A percentile compares a stretch with the other conserved stretches of the same genome.
Conservation (phyloP, 2,329 filamentous ascomycete genomes). For the Mycocentrospora acerina region DNA sequence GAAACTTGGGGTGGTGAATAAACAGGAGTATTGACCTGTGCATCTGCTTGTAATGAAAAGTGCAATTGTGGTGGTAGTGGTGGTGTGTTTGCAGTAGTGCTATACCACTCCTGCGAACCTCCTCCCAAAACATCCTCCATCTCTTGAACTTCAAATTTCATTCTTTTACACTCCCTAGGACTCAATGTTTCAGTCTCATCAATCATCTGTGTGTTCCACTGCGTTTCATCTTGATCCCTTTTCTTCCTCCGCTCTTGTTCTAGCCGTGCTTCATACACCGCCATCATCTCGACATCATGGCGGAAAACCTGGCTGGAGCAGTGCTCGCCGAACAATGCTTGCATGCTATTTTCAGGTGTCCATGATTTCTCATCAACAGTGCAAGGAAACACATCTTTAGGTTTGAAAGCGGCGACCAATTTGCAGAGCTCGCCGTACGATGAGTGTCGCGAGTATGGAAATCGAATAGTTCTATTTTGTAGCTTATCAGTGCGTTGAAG, state of each 20-base stretch:
- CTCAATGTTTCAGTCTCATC: constrained; percentile 2
- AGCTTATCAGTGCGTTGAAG: background rate
- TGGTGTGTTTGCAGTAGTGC: no score
- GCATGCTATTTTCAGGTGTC: constrained; percentile 64
- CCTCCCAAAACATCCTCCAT: no score
- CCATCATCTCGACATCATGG: constrained; percentile 65
- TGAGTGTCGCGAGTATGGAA: constrained; percentile 88
- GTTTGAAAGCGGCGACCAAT: constrained; percentile 67
- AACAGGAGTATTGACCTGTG: no score
- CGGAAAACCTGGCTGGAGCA: constrained; percentile 64
- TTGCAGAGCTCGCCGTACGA: constrained; percentile 78
- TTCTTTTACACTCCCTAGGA: constrained; percentile 1
- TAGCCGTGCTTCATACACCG: constrained; percentile 22
- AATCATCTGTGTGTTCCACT: constrained; percentile 13
- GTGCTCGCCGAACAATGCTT: constrained; percentile 68
- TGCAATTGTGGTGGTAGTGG: no score
- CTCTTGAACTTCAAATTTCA: constrained; percentile 1
- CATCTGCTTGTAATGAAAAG: no score
- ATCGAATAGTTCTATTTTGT: constrained; percentile 48
- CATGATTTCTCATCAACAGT: constrained; percentile 66
- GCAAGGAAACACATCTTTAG: constrained; percentile 79
- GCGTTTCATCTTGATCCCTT: constrained; percentile 11
- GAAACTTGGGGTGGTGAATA: no score
- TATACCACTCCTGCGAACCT: no score
- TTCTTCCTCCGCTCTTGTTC: constrained; percentile 12